Evolutionary conservation across 75 land plant genomes (phyloP), one percentile per base, ranked within the genome.

Genomic region (Pseudotsuga menziesii): DNA sequence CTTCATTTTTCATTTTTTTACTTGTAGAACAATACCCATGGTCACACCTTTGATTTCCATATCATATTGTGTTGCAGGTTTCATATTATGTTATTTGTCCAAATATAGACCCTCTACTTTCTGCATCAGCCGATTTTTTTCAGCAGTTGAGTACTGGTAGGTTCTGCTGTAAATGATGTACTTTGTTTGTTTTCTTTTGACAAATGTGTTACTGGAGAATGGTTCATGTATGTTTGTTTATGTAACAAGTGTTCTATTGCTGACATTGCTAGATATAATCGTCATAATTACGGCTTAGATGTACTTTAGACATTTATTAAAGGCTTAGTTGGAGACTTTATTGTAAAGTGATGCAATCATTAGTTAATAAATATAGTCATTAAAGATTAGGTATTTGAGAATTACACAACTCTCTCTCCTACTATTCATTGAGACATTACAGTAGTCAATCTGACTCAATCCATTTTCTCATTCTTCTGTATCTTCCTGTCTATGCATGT

Each of bases 61-160:
- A 56, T 76, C 16, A 59, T 74, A 39, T 27, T 66, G 41, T 77
- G 36, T 82, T 82, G 78, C 86, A 97, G 99, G 92, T 97, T 58
- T 79, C 63, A 67, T 97, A 91, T 58, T 78, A 77, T 84, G 99
- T 92, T 56, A 58, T 94, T 27, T 97, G 99, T 76, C 95, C 94
- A 59, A 87, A 84, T 61, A 91, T 93, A 75, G 94, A 89, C 73
- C 90, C 93, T 26, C 89, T 97, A 32, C 82, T 88, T 0, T 83
- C 85, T 77, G 95, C 98, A 78, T 89, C 96, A 69, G 82, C 81
- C 78, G 98, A 97, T 78, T 97, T 95, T 85, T 89, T 97, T 74
- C 99, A 88, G 77, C 98, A 97, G 78, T 80, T 97, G 52, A 92
- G 96, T 77, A 84, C 90, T 54, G 99, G 99, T 94, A 71, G 79